These are phyloP conservation scores for Euphrasia arctica DNA, from an alignment of 305 asterid genomes.

Conservation along the genomic window DNA sequence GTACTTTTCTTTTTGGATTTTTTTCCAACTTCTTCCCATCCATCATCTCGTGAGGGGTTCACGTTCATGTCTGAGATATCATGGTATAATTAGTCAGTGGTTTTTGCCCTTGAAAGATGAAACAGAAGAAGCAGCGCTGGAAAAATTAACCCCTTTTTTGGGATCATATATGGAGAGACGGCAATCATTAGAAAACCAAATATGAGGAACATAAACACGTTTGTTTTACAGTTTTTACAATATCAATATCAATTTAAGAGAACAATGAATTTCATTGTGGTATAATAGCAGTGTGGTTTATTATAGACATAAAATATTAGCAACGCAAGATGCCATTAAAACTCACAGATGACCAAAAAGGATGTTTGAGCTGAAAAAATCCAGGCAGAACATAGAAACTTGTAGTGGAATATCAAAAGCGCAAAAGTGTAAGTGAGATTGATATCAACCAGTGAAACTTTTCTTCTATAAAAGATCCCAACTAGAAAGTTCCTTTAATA, in stretches of 20 bases:
- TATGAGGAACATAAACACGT: background rate
- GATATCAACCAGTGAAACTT: too few relatives aligned
- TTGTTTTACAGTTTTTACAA: background rate
- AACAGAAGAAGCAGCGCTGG: too few relatives aligned
- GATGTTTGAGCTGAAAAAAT: background rate
- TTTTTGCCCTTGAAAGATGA: too few relatives aligned
- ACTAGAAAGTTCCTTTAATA: too few relatives aligned
- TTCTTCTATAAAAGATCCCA: too few relatives aligned
- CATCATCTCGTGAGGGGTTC: slow-evolving; percentile 45
- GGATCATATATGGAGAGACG: too few relatives aligned
- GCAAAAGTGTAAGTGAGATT: too few relatives aligned
- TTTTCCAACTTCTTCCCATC: slow-evolving; percentile 71
- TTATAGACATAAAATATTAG: background rate
- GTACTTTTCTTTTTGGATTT: slow-evolving; percentile 41
- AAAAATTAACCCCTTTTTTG: too few relatives aligned
- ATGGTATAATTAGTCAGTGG: background rate
- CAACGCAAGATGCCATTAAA: background rate
- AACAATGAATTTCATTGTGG: background rate
- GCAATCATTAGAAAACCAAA: background rate
- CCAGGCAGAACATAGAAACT: background rate
- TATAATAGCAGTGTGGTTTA: background rate
- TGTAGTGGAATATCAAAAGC: too few relatives aligned
- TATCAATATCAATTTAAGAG: background rate
- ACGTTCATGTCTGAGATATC: slow-evolving; percentile 42
- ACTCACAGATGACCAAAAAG: background rate